These are phyloP conservation scores for Clavispora carvajalis DNA, from an alignment of 805 yeast genomes.

Conservation along the genomic window DNA sequence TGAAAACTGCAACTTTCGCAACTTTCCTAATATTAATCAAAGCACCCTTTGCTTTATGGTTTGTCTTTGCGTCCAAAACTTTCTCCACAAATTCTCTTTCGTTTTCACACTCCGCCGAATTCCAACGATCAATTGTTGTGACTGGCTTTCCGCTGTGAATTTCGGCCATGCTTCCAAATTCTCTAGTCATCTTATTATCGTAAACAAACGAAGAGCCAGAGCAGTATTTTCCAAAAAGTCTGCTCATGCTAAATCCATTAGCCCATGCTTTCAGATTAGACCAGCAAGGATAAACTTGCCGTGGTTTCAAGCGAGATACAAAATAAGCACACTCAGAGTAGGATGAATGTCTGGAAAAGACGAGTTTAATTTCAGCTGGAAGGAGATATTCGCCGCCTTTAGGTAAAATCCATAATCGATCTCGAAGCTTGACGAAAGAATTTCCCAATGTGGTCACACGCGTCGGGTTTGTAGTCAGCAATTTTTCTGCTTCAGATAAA, in stretches of 20 bases:
- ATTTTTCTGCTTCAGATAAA: slow-evolving; percentile 10
- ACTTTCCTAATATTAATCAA: slow-evolving; percentile 12
- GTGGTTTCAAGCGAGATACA: slow-evolving; percentile 30
- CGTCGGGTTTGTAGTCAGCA: not conserved
- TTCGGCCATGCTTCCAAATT: slow-evolving; percentile 1
- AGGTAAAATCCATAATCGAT: slow-evolving; percentile 26
- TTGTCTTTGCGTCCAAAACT: slow-evolving; percentile 1
- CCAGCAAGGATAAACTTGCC: slow-evolving; percentile 41
- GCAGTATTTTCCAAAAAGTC: slow-evolving; percentile 34
- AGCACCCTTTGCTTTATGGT: slow-evolving; percentile 1
- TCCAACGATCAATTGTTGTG: slow-evolving; percentile 29
- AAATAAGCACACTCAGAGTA: slow-evolving; percentile 35
- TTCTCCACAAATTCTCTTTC: slow-evolving; percentile 21
- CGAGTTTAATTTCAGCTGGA: slow-evolving; percentile 30
- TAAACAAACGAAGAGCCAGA: slow-evolving; percentile 4
- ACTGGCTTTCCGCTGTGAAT: slow-evolving; percentile 15
- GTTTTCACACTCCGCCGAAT: slow-evolving; percentile 21
- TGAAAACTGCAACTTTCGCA: slow-evolving; percentile 9
- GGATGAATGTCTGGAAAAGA: slow-evolving; percentile 46
- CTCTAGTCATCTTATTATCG: slow-evolving; percentile 7
- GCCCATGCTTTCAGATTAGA: slow-evolving; percentile 29
- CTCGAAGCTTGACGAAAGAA: slow-evolving; percentile 19
- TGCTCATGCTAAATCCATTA: slow-evolving; percentile 33
- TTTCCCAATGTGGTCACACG: slow-evolving; percentile 11
- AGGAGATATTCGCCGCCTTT: slow-evolving; percentile 22